Conservation (phyloP, 805 yeast genomes). For the Zygosaccharomyces gambellarensis region DNA sequence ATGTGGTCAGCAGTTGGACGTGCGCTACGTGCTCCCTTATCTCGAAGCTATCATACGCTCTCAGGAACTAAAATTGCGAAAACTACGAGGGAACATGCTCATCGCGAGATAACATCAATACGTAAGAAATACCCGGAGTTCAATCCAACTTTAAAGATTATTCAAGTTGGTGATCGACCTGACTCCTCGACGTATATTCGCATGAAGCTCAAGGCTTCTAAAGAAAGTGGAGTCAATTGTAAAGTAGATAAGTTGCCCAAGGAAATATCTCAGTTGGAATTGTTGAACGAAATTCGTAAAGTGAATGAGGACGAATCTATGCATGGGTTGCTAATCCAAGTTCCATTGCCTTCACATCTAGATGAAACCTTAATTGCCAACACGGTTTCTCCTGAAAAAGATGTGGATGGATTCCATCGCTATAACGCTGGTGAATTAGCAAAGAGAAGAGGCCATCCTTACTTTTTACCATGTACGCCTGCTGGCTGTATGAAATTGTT, state of each 20-base stretch:
- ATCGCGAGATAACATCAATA: constrained; percentile 33
- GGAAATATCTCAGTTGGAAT: constrained; percentile 48
- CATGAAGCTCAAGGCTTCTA: constrained; percentile 75
- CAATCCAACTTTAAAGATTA: constrained; percentile 60
- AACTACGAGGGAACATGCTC: constrained; percentile 41
- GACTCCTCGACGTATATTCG: constrained; percentile 79
- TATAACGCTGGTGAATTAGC: constrained; percentile 72
- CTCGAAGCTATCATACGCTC: constrained; percentile 31
- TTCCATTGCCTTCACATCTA: constrained; percentile 69
- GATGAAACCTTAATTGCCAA: constrained; percentile 64
- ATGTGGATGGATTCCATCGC: constrained; percentile 81
- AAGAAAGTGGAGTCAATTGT: constrained; percentile 63
- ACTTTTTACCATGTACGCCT: constrained; percentile 79
- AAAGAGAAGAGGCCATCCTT: constrained; percentile 67
- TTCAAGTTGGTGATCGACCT: constrained; percentile 73
- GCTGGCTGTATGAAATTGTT: constrained; percentile 69
- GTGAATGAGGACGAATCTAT: constrained; percentile 57
- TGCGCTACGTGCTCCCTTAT: not conserved
- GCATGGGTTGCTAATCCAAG: constrained; percentile 71
- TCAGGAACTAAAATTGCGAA: constrained; percentile 48
- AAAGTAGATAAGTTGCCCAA: constrained; percentile 56
- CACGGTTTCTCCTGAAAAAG: constrained; percentile 62
- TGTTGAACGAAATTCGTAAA: constrained; percentile 48
- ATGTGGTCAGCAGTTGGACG: not conserved
- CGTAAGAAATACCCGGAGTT: constrained; percentile 45